phyloP scores from a whole-genome alignment of 2,329 filamentous ascomycete genomes.

The Myrmaecium sp. region DNA sequence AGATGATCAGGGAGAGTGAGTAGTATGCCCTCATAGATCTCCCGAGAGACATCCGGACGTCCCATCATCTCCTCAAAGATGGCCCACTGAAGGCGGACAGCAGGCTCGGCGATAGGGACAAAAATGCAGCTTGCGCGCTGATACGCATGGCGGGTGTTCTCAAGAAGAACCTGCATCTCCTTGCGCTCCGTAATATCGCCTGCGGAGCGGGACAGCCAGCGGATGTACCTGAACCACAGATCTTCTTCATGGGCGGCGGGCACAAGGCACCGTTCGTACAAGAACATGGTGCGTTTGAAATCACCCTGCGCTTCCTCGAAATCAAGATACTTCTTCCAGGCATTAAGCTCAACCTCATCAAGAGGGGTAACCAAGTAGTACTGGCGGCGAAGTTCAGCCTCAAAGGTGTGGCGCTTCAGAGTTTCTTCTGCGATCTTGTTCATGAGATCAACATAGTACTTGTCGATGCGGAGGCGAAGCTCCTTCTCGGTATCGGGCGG shows the following conservation, averaged over 20 bases:
- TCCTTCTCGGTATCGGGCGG: constrained; percentile 74
- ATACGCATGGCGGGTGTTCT: constrained; percentile 88
- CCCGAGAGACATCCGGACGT: constrained; percentile 59
- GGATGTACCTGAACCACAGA: constrained; percentile 92
- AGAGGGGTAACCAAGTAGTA: constrained; percentile 95
- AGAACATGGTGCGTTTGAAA: constrained; percentile 54
- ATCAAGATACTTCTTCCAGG: constrained; percentile 94
- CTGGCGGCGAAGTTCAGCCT: constrained; percentile 83
- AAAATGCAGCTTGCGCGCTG: constrained; percentile 71
- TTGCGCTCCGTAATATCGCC: constrained; percentile 59
- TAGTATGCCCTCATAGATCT: constrained; percentile 71
- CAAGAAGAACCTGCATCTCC: constrained; percentile 74
- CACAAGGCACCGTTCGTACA: constrained; percentile 88
- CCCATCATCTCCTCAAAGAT: constrained; percentile 78
- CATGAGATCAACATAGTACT: constrained; percentile 66
- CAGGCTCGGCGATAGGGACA: constrained; percentile 71
- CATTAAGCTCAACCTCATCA: constrained; percentile 65
- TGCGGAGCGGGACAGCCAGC: constrained; percentile 87
- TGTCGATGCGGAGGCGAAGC: constrained; percentile 63
- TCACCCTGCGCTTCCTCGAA: constrained; percentile 82
- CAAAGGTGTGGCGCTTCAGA: constrained; percentile 84
- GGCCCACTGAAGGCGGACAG: constrained; percentile 76
- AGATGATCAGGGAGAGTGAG: constrained; percentile 61
- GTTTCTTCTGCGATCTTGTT: constrained; percentile 71
- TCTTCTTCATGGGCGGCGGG: constrained; percentile 92